Evolutionary conservation across 139 green algal genomes (phyloP).

Genomic region (Closterium sp.): DNA sequence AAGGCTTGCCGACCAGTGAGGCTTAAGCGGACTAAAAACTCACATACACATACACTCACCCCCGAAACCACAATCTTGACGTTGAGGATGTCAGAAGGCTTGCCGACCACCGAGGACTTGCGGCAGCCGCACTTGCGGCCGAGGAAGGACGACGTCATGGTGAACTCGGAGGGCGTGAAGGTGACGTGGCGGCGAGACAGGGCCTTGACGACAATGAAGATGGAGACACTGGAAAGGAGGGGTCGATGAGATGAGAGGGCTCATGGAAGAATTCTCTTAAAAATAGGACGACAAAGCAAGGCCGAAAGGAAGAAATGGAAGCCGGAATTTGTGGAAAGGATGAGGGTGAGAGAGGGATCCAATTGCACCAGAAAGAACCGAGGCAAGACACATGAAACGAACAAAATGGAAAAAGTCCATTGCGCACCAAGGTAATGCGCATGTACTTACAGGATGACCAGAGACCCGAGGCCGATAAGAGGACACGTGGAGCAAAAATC

Average conservation of each 20-base stretch:
- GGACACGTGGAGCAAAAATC: not conserved
- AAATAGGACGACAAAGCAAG: not conserved
- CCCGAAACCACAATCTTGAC: not conserved
- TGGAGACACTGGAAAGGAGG: not conserved
- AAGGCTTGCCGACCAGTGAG: not conserved
- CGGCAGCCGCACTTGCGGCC: not conserved
- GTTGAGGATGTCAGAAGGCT: not conserved
- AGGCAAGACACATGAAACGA: too few relatives aligned
- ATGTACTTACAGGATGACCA: not conserved
- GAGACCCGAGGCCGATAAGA: not conserved
- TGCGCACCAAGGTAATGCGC: not conserved
- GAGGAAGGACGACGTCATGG: not conserved
- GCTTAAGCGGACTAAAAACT: too few relatives aligned
- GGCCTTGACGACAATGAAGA: not conserved
- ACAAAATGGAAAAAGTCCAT: not conserved
- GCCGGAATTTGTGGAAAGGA: too few relatives aligned
- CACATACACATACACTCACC: too few relatives aligned
- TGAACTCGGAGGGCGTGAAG: not conserved
- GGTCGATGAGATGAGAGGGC: too few relatives aligned
- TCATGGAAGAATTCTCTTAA: not conserved
- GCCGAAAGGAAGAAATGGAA: too few relatives aligned
- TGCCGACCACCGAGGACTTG: not conserved
- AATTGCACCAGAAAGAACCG: too few relatives aligned
- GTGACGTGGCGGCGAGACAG: not conserved
- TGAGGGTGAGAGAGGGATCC: too few relatives aligned